phyloP scores from a whole-genome alignment of 2,329 filamentous ascomycete genomes.

The Teratosphaeria viscida region DNA sequence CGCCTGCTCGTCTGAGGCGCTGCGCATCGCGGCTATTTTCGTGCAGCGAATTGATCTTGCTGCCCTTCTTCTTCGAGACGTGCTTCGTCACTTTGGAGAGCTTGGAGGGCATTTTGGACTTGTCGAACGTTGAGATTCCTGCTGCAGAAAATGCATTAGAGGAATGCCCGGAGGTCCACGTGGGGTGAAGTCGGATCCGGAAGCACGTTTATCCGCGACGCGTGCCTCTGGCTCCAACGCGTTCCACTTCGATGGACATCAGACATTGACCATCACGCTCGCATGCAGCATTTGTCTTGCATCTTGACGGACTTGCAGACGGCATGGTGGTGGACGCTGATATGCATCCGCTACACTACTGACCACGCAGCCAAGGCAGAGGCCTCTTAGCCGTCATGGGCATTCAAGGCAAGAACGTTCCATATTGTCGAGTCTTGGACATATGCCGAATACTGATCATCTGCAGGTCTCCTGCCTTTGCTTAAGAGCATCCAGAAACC shows the following conservation, averaged over 20 bases:
- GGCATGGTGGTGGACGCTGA: background rate
- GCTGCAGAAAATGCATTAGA: background rate
- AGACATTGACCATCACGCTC: background rate
- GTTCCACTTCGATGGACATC: background rate
- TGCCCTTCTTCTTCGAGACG: constrained; percentile 78
- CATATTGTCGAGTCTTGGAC: background rate
- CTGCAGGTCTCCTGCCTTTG: constrained; percentile 71
- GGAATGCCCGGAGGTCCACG: background rate
- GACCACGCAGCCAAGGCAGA: background rate
- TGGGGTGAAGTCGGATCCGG: background rate
- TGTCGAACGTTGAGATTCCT: too few relatives aligned
- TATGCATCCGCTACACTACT: background rate
- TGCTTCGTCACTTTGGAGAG: constrained; percentile 79
- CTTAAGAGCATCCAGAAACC: constrained; percentile 94
- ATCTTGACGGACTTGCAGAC: background rate
- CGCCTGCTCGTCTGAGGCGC: constrained; percentile 65
- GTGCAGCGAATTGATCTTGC: constrained; percentile 64
- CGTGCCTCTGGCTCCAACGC: background rate
- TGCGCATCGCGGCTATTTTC: constrained; percentile 81
- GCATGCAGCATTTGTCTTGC: background rate
- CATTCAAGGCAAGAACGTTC: constrained; percentile 23
- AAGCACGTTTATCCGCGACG: background rate
- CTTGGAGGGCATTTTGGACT: constrained; percentile 53
- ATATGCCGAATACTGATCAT: constrained; percentile 1
- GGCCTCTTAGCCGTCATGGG: constrained; percentile 19